A percentile compares a stretch with the other conserved stretches of the same genome.
Conservation (phyloP, 2,329 filamentous ascomycete species). For the Tolypocladium inflatum region DNA sequence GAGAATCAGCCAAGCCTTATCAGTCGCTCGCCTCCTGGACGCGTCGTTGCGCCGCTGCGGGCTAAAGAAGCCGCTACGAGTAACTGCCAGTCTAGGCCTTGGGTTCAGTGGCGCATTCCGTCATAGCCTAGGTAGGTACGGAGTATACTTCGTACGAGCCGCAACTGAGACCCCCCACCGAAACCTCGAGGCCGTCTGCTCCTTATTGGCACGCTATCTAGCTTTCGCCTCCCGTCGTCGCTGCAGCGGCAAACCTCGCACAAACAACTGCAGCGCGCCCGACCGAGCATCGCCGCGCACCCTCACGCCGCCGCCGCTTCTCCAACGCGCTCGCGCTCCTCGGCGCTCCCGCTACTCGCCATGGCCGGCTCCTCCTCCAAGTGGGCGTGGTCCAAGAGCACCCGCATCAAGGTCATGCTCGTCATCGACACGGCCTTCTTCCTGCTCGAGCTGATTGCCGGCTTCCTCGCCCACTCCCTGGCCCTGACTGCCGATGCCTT, state of each 20-base stretch:
- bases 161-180: background rate
- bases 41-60: no score
- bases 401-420: constrained; percentile 86
- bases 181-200: background rate
- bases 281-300: background rate
- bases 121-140: no score
- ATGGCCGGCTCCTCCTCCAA: constrained; percentile 21
- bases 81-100: background rate
- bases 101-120: background rate
- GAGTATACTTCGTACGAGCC: background rate
- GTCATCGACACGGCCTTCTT: constrained; percentile 87
- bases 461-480: constrained; percentile 81
- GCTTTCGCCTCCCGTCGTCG: background rate
- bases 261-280: background rate
- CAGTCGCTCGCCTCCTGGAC: background rate
- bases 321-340: background rate
- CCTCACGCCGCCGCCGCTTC: background rate
- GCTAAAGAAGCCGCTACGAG: background rate
- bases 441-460: constrained; percentile 74
- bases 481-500: constrained; percentile 95
- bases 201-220: background rate
- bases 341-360: constrained; percentile 4
- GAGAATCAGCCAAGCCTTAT: no score
- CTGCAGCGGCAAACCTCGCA: background rate
- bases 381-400: constrained; percentile 88